phyloP scores from a whole-genome alignment of 768 basidiomycete genomes.

The Suillus decipiens region DNA sequence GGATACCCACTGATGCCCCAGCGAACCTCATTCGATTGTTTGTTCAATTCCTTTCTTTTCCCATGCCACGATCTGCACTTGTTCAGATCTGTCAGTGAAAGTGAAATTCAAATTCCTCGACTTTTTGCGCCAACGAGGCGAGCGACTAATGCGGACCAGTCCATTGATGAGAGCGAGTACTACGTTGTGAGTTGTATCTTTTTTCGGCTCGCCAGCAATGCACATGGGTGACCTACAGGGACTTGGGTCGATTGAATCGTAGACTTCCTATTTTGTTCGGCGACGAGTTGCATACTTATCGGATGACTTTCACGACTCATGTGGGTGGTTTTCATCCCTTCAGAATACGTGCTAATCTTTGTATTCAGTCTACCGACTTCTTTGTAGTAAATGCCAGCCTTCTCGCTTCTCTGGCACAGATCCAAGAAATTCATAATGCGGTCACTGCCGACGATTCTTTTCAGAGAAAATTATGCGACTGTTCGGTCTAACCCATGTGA shows the following conservation, averaged over 20 bases:
- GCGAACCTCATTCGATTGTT: not conserved
- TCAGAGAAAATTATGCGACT: not conserved
- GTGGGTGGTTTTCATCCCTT: not conserved
- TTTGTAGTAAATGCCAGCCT: too few relatives aligned
- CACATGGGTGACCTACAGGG: not conserved
- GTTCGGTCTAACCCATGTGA: not conserved
- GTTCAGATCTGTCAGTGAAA: not conserved
- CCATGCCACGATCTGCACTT: constrained; percentile 2
- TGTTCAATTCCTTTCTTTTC: not conserved
- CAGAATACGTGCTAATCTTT: not conserved
- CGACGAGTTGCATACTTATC: not conserved
- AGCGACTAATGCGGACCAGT: not conserved
- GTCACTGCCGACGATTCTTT: constrained; percentile 2
- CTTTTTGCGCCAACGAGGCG: not conserved
- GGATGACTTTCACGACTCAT: not conserved
- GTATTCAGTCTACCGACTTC: not conserved
- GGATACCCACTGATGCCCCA: constrained; percentile 7
- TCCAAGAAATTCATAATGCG: not conserved
- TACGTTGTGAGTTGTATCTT: not conserved
- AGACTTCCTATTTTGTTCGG: not conserved
- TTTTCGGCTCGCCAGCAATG: not conserved
- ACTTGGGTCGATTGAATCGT: not conserved
- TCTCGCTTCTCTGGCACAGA: not conserved
- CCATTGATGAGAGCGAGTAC: not conserved
- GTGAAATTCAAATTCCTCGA: not conserved